Base-by-base conservation (phyloP, 176 grass and related monocot species). In the Triticum dicoccoides region DNA sequence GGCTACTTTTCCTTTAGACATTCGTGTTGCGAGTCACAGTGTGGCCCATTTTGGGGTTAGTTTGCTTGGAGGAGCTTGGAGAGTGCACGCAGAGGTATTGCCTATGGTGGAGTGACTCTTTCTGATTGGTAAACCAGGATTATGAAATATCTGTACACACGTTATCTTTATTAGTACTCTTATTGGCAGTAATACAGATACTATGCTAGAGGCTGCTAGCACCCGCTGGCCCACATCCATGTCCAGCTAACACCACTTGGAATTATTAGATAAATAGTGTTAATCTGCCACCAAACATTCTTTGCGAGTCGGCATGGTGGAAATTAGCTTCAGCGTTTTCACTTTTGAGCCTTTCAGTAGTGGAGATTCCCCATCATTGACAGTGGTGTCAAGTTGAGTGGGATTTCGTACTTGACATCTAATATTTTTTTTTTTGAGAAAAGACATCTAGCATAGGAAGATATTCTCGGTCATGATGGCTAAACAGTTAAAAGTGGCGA, bases 201-300 rank as follows among this genome's bases (percentile, higher is more conserved):
- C 17, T 52, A 41, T 52, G 41, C 8, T 59, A 21, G 51, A 54
- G 18, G 54, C 54, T 59, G 54, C 54, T 80, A 63, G 37, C 52
- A 72, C 61, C 77, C 18, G 27, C 23, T 80, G 21, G 61, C 76
- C 61, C 10, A n/a, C 7, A 17, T 30, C 49, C 75, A n/a, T 83
- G 11, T 61, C 47, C 63, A 88, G 47, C 80, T 83, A 61, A 45
- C 13, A 44, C 24, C 56, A 41, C 29, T 72, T 84, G 54, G 21
- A 72, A 64, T 37, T 78, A 49, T 30, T 64, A 79, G 49, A 37
- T 14, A 27, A 11, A 63, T 84, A 45, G 27, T 69, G 77, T 23
- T 11, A 13, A 67, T 83, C 61, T 30, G 11, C 23, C 44, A 41
- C 17, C 11, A 6, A 8, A 56, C 10, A 59, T 82, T 21, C 3